Percentiles rank a stretch among this genome's conserved stretches.
These are phyloP conservation scores for Cutaneotrichosporon mucoides DNA, from an alignment of 1,284 basidiomycete genomes.

Conservation along the genomic window DNA sequence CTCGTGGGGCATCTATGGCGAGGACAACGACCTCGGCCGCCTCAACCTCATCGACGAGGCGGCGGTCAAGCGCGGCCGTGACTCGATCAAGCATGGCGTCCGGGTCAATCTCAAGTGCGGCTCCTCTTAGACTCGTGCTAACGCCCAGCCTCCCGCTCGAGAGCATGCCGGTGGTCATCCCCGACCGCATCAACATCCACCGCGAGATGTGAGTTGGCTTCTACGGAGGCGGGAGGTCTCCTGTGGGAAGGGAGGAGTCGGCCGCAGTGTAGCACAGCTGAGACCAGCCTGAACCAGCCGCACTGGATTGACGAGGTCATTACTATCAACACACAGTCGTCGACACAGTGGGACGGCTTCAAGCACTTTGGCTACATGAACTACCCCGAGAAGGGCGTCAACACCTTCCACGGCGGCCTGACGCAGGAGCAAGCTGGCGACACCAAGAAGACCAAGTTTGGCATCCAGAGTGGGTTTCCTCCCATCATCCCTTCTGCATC, in stretches of 20 bases:
- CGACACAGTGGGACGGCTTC: constrained; percentile 50
- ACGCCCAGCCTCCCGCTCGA: too few species aligned
- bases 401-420: constrained; percentile 16
- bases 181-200: too few species aligned
- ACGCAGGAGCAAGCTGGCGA: constrained; percentile 11
- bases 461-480: constrained; percentile 12
- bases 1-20: constrained; percentile 35
- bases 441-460: constrained; percentile 2
- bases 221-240: too few species aligned
- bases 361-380: constrained; percentile 37
- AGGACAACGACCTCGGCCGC: constrained; percentile 31
- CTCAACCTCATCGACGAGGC: constrained; percentile 35
- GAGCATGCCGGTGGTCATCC: too few species aligned
- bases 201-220: too few species aligned
- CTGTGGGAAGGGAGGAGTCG: too few species aligned
- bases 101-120: constrained; percentile 33
- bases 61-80: constrained; percentile 24
- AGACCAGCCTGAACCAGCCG: constrained; percentile 15
- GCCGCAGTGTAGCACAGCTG: not conserved
- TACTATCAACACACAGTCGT: constrained; percentile 47
- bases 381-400: constrained; percentile 14
- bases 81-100: constrained; percentile 28
- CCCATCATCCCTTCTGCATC: too few species aligned
- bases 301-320: constrained; percentile 38
- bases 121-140: not conserved